These are phyloP conservation scores for Rehmannia glutinosa DNA, from an alignment of 257 asterid species.

Conservation along the genomic window DNA sequence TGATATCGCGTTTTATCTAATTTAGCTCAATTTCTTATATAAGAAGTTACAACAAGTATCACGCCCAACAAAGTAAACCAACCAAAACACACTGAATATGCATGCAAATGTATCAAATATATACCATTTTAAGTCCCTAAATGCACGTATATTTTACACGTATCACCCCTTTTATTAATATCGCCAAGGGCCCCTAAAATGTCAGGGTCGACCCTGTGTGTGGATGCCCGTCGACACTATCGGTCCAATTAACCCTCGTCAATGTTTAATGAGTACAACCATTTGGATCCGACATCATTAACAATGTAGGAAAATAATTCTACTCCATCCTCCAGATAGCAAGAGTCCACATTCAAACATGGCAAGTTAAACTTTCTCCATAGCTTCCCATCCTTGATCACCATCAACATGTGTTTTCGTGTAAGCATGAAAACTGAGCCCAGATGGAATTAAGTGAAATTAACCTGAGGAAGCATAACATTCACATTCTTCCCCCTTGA, in stretches of 20 bases:
- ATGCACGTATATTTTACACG: no score
- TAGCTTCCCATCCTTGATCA: constrained; percentile 68
- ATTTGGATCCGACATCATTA: constrained; percentile 70
- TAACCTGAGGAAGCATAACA: constrained; percentile 87
- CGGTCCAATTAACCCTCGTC: constrained; percentile 93
- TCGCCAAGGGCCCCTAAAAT: no score
- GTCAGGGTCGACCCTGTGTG: no score
- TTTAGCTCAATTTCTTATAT: no score
- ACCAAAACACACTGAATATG: no score
- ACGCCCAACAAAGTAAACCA: no score
- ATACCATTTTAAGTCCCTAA: no score
- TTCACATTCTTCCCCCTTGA: constrained; percentile 74
- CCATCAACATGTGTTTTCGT: constrained; percentile 62
- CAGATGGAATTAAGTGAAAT: constrained; percentile 55
- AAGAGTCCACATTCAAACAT: constrained; percentile 70
- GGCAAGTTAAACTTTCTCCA: constrained; percentile 83
- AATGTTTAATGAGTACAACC: constrained; percentile 58
- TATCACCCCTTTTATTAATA: no score
- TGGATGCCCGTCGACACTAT: constrained; percentile 73
- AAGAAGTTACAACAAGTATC: no score
- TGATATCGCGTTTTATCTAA: no score
- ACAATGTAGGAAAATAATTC: constrained; percentile 83
- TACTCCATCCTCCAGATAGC: constrained; percentile 95
- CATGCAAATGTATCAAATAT: no score
- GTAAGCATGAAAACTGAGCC: constrained; percentile 86